Evolutionary conservation across 2,329 filamentous ascomycete species (phyloP).

Genomic region (Aspergillus pseudoterreus): DNA sequence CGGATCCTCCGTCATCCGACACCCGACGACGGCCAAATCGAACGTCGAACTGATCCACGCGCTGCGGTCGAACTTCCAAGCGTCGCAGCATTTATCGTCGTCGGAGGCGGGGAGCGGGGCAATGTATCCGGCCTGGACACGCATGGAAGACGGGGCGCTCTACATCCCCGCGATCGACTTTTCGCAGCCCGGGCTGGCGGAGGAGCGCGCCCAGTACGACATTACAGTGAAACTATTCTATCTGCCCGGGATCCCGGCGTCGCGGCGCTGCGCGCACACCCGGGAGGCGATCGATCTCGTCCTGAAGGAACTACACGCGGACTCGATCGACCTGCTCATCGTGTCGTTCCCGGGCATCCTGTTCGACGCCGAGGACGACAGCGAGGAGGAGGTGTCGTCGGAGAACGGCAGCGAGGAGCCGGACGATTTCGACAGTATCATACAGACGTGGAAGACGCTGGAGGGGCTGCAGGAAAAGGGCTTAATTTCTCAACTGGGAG

Average conservation of each 20-base stretch:
- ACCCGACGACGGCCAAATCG: slow-evolving; percentile 72
- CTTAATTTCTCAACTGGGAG: slow-evolving; percentile 70
- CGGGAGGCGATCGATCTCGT: slow-evolving; percentile 77
- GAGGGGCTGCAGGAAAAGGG: slow-evolving; percentile 71
- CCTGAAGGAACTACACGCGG: slow-evolving; percentile 70
- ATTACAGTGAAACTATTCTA: slow-evolving; percentile 96
- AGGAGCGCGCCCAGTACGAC: slow-evolving; percentile 83
- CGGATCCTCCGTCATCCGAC: slow-evolving; percentile 78
- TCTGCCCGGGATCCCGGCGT: slow-evolving; percentile 65
- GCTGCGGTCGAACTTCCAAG: slow-evolving; percentile 75
- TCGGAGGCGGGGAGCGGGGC: slow-evolving; percentile 17
- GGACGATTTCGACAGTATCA: slow-evolving; percentile 58
- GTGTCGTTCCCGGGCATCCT: slow-evolving; percentile 89
- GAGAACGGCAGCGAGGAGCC: slow-evolving; percentile 36
- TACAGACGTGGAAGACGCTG: slow-evolving; percentile 65
- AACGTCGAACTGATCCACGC: slow-evolving; percentile 91
- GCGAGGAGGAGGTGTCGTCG: slow-evolving; percentile 61
- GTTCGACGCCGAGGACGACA: slow-evolving; percentile 90
- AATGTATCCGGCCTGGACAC: slow-evolving; percentile 63
- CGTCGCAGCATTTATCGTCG: slow-evolving; percentile 61
- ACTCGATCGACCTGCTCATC: slow-evolving; percentile 80
- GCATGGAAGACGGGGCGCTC: slow-evolving; percentile 56
- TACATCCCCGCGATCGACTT: slow-evolving; percentile 78
- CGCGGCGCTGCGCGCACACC: slow-evolving; percentile 66
- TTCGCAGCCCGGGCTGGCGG: slow-evolving; percentile 65